Conservation (phyloP, 106 monocot species). For the Dendrobium catenatum region DNA sequence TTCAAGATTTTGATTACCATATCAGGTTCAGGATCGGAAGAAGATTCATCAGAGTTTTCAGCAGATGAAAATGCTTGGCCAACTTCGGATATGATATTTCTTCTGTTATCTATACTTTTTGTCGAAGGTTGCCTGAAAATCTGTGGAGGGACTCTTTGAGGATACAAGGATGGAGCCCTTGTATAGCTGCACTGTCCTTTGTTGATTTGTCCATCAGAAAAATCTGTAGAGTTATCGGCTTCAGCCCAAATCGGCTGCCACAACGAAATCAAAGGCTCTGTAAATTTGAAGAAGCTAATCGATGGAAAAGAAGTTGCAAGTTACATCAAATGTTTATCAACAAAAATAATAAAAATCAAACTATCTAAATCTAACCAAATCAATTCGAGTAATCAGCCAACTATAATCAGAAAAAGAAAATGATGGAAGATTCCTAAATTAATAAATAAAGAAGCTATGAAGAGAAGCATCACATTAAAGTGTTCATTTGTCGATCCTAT, state of each 20-base stretch:
- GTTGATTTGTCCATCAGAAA: slow-evolving; percentile 7
- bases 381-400: not conserved
- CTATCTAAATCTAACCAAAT: not conserved
- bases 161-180: slow-evolving; percentile 16
- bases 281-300: not conserved
- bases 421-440: not conserved
- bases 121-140: slow-evolving; percentile 13
- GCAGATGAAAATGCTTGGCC: slow-evolving; percentile 6
- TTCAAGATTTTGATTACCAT: slow-evolving; percentile 19
- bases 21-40: slow-evolving; percentile 24
- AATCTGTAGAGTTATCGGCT: slow-evolving; percentile 19
- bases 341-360: not conserved
- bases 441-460: not conserved
- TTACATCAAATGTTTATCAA: not conserved
- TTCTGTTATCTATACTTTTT: not conserved
- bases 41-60: slow-evolving; percentile 15
- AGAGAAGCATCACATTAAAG: slow-evolving; percentile 23
- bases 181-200: slow-evolving; percentile 1
- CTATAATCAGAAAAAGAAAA: not conserved
- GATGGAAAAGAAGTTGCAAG: not conserved
- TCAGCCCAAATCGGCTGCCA: slow-evolving; percentile 45
- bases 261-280: slow-evolving; percentile 2
- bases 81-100: slow-evolving; percentile 4
- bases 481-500: slow-evolving; percentile 13
- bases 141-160: slow-evolving; percentile 28